Evolutionary conservation across 2,329 filamentous ascomycete genomes (phyloP), one percentile per base, ranked within the genome.

Genomic region (Aspergillus neotritici): DNA sequence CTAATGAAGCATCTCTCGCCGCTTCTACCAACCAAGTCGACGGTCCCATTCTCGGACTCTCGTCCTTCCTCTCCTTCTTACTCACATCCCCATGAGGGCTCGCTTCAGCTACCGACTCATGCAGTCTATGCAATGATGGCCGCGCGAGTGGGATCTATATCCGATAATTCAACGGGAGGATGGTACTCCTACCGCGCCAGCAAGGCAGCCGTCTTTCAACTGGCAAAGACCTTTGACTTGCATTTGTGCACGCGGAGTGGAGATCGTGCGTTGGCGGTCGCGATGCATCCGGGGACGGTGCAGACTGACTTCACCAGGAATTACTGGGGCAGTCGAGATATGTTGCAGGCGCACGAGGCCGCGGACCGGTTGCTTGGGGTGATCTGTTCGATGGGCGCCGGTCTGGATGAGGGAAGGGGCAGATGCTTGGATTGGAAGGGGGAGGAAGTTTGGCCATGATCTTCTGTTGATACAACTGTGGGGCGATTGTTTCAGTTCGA

Each of bases 111-210:
- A 2, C 71, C 76, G 0, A 44, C 53, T 0, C 72, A 77, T 42
- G 80, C 86, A 0, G 77, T 82, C 2, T 86, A 83, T 73, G 76
- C 84, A n/a, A 79, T 79, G 57, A 85, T 89, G 80, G 83, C 84
- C 5, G 87, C 87, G 2, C 79, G 87, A 34, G 84, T 94, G 0
- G 87, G 87, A 8, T 84, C 78, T 28, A 84, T 84, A 15, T 70
- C 76, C 1, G 86, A 91, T 55, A 91, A 94, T 57, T 60, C 67
- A 2, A 71, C 82, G 0, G 87, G 87, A 2, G 87, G 87, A 0
- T 93, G 87, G 87, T 94, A 88, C 63, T 81, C 76, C 43, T 93
- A 93, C 64, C 81, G 87, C 11, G 79, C 83, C 6, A 83, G 79
- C 41, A 94, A 93, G 65, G 79, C 86, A 0, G 86, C 76, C 2